Conservation (phyloP, 345 rosid species). For the Syzygium jambos region DNA sequence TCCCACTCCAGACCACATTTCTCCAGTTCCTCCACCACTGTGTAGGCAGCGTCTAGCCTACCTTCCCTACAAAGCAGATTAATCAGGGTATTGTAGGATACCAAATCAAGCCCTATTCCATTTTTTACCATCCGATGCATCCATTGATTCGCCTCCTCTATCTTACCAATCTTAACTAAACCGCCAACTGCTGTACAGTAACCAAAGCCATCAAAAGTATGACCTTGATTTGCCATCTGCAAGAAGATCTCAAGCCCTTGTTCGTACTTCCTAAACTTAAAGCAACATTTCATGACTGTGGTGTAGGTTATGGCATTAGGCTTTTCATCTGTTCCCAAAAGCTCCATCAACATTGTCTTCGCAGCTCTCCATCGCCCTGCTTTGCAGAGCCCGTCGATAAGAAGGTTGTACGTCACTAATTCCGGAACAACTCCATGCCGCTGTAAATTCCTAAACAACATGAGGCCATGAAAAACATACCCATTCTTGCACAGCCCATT, state of each 20-base stretch:
- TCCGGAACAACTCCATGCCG: conserved; percentile 46
- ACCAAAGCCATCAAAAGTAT: conserved; percentile 72
- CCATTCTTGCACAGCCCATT: conserved; percentile 81
- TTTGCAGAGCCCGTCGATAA: conserved; percentile 70
- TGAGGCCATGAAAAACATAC: conserved; percentile 35
- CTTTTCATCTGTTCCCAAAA: conserved; percentile 30
- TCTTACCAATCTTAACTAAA: conserved; percentile 50
- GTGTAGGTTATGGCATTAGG: conserved; percentile 75
- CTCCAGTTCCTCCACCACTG: conserved; percentile 48
- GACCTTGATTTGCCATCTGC: conserved; percentile 56
- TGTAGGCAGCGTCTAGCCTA: conserved; percentile 45
- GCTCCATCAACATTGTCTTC: conserved; percentile 47
- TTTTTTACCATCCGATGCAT: conserved; percentile 1
- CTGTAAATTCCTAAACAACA: conserved; percentile 44
- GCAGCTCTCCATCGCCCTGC: conserved; percentile 42
- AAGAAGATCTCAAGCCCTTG: conserved; percentile 50
- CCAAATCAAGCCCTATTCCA: conserved; percentile 65
- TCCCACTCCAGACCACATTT: conserved; percentile 51
- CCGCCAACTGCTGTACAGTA: conserved; percentile 59
- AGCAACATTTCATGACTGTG: conserved; percentile 54
- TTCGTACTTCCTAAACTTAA: conserved; percentile 41
- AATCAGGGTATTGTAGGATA: conserved; percentile 58
- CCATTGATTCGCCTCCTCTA: conserved; percentile 32
- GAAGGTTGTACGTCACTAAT: conserved; percentile 58
- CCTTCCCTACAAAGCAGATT: conserved; percentile 57